Conservation (phyloP, 2,329 filamentous ascomycete genomes). For the Bipolaris cookei region DNA sequence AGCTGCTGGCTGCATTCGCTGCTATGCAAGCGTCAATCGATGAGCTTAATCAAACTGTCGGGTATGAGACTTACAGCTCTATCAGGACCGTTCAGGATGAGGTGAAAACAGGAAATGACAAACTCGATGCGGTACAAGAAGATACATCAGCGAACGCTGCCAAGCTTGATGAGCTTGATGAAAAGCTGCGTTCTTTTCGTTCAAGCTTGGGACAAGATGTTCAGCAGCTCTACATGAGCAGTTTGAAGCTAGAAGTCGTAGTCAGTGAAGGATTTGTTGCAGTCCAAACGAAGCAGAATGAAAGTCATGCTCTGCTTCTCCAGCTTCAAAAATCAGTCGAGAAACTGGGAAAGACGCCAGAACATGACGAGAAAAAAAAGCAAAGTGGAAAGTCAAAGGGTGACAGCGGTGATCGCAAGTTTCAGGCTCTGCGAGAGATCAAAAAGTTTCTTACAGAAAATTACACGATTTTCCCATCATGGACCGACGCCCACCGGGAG, state of each 20-base stretch:
- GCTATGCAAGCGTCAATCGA: slow-evolving; percentile 20
- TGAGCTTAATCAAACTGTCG: slow-evolving; percentile 18
- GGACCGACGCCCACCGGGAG: background rate
- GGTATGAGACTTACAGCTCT: slow-evolving; percentile 13
- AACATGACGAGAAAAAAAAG: slow-evolving; percentile 3
- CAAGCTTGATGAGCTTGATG: background rate
- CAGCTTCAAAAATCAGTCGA: background rate
- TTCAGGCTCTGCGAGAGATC: background rate
- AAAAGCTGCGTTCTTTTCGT: background rate
- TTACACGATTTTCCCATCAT: background rate
- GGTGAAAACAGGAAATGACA: slow-evolving; percentile 5
- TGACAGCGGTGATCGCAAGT: background rate
- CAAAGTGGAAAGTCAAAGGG: background rate
- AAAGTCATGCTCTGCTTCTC: background rate
- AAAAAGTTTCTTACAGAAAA: slow-evolving; percentile 4
- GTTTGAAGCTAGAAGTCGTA: background rate
- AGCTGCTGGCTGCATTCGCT: slow-evolving; percentile 16
- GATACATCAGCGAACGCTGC: background rate
- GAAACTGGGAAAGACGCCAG: background rate
- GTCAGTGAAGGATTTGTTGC: background rate
- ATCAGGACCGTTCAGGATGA: slow-evolving; percentile 8
- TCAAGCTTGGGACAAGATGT: background rate
- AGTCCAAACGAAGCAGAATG: background rate
- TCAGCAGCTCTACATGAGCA: background rate
- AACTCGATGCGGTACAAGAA: background rate